These are phyloP conservation scores for Bryoglossum gracile DNA, from an alignment of 495 filamentous ascomycete species.

Conservation along the genomic window DNA sequence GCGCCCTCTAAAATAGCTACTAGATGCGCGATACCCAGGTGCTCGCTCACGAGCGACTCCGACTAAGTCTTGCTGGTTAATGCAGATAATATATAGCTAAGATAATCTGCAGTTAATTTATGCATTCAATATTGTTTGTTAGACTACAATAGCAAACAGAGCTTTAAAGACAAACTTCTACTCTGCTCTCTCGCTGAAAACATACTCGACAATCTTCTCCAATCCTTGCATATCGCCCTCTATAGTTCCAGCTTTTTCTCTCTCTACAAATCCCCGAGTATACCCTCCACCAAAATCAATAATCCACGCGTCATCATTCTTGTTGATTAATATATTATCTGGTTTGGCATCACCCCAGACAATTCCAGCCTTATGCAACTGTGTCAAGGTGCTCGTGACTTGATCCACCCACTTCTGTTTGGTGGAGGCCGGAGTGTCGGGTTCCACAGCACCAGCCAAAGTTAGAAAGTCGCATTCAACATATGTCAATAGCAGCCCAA, in stretches of 20 bases:
- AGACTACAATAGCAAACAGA: slow-evolving; percentile 4
- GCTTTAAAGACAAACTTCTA: slow-evolving; percentile 10
- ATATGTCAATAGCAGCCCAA: slow-evolving; percentile 15
- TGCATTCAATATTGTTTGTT: slow-evolving; percentile 6
- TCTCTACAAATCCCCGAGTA: slow-evolving; percentile 25
- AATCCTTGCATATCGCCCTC: slow-evolving; percentile 24
- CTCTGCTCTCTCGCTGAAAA: slow-evolving; percentile 11
- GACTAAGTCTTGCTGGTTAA: slow-evolving; percentile 3
- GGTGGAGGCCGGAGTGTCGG: slow-evolving; percentile 12
- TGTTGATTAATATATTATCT: slow-evolving; percentile 28
- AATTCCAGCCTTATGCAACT: slow-evolving; percentile 24
- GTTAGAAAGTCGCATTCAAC: slow-evolving; percentile 15
- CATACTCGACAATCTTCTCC: slow-evolving; percentile 19
- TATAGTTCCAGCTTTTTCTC: slow-evolving; percentile 19
- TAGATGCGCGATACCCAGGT: too few species aligned
- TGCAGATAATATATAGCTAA: slow-evolving; percentile 1
- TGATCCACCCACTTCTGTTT: slow-evolving; percentile 18
- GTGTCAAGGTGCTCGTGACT: slow-evolving; percentile 5
- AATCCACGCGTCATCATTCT: slow-evolving; percentile 26
- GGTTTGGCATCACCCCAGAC: slow-evolving; percentile 31
- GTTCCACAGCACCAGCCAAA: slow-evolving; percentile 16
- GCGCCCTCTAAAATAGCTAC: too few species aligned
- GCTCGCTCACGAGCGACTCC: too few species aligned
- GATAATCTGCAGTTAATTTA: neutral
- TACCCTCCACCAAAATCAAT: slow-evolving; percentile 28